Conservation (phyloP, 2,329 filamentous ascomycete species). For the Sarocladium oryzae region DNA sequence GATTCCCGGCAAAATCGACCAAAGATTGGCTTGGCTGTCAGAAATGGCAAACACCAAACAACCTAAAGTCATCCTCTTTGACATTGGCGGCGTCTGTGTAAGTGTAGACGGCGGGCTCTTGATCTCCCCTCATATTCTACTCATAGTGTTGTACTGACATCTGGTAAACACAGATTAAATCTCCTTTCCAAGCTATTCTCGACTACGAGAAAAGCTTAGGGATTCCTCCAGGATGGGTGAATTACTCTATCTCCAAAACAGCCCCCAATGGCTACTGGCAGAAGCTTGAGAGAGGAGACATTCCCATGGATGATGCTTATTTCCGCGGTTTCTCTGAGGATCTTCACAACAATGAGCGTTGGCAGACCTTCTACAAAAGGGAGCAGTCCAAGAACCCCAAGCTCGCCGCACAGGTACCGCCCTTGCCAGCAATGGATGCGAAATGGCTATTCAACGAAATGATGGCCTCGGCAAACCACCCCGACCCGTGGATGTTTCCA, state of each 20-base stretch:
- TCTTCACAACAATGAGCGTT: constrained; percentile 58
- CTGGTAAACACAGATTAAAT: constrained; percentile 59
- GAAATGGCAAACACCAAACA: constrained; percentile 26
- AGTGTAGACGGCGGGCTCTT: constrained; percentile 34
- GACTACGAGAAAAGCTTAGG: constrained; percentile 74
- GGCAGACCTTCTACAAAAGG: constrained; percentile 57
- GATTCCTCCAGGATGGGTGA: constrained; percentile 86
- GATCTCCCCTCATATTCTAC: constrained; percentile 9
- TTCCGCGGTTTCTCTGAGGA: constrained; percentile 72
- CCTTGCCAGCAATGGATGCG: constrained; percentile 67
- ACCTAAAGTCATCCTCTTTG: constrained; percentile 78
- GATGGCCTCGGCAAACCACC: constrained; percentile 66
- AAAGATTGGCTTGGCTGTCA: neutral
- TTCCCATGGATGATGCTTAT: constrained; percentile 67
- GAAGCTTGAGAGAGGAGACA: constrained; percentile 75
- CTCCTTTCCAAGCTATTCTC: constrained; percentile 87
- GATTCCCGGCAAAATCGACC: neutral
- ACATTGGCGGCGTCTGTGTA: constrained; percentile 96
- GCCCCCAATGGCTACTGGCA: constrained; percentile 83
- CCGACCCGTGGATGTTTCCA: constrained; percentile 85
- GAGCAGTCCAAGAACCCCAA: constrained; percentile 35
- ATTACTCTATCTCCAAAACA: constrained; percentile 76
- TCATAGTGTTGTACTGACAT: neutral
- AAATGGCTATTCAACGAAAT: constrained; percentile 83
- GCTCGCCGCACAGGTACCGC: constrained; percentile 41